phyloP scores from a whole-genome alignment of 495 filamentous ascomycete genomes.

The Annulohypoxylon bovei region DNA sequence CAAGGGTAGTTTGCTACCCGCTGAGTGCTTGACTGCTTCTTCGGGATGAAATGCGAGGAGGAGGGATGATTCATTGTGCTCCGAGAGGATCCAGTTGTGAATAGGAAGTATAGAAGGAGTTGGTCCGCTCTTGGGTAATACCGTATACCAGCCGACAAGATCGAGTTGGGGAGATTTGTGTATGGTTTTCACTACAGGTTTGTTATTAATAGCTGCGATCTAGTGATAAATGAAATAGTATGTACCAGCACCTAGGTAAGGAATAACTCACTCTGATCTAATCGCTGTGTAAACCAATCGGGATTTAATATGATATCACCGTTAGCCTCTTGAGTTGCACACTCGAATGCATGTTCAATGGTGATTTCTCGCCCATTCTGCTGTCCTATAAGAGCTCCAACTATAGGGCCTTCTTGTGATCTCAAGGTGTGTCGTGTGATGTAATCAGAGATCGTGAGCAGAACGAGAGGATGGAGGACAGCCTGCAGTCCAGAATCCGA shows the following conservation, averaged over 20 bases:
- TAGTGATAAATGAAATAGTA: not conserved
- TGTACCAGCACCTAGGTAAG: too few relatives aligned
- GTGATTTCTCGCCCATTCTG: conserved; percentile 91
- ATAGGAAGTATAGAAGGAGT: conserved; percentile 71
- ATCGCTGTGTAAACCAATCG: conserved; percentile 78
- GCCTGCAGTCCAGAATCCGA: conserved; percentile 83
- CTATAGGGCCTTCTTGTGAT: conserved; percentile 74
- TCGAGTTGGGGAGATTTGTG: conserved; percentile 85
- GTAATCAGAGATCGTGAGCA: conserved; percentile 96
- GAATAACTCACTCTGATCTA: conserved; percentile 79
- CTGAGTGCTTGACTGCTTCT: conserved; percentile 60
- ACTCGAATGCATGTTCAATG: conserved; percentile 92
- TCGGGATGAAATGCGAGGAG: conserved; percentile 85
- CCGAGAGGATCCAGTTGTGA: conserved; percentile 75
- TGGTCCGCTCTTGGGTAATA: conserved; percentile 78
- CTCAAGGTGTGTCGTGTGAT: conserved; percentile 90
- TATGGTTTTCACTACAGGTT: conserved; percentile 78
- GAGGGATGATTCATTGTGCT: conserved; percentile 85
- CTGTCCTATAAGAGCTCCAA: conserved; percentile 88
- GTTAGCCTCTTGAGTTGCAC: conserved; percentile 61
- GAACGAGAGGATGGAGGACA: conserved; percentile 90
- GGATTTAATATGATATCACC: conserved; percentile 66
- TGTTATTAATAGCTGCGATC: conserved; percentile 13
- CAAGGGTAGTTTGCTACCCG: conserved; percentile 83
- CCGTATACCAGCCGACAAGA: conserved; percentile 95